These are phyloP conservation scores for Phytophthora sojae DNA, from an alignment of 352 stramenopile species.

Conservation along the genomic window DNA sequence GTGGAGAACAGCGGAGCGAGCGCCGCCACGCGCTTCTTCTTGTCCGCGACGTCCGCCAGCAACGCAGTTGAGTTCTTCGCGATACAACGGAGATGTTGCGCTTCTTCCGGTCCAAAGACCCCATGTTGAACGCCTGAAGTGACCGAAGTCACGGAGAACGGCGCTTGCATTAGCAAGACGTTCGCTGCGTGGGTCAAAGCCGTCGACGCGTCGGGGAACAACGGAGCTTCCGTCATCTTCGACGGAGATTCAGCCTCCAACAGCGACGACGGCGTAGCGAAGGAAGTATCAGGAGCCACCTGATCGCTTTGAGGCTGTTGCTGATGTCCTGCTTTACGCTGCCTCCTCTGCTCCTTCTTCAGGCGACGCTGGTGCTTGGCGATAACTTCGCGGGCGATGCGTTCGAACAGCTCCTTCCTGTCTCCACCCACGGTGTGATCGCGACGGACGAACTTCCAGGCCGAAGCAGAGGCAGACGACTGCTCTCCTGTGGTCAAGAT, in stretches of 20 bases:
- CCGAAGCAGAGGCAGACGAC: slow-evolving; percentile 18
- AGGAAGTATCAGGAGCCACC: not conserved
- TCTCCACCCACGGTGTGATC: slow-evolving; percentile 40
- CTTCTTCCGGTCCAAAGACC: slow-evolving; percentile 56
- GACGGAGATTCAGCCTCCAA: slow-evolving; percentile 23
- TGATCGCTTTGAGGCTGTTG: slow-evolving; percentile 8
- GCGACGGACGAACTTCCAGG: slow-evolving; percentile 64
- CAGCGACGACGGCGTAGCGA: slow-evolving; percentile 8
- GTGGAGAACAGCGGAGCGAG: slow-evolving; percentile 44
- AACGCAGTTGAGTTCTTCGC: slow-evolving; percentile 33
- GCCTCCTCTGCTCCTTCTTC: slow-evolving; percentile 32
- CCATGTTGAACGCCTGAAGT: slow-evolving; percentile 45
- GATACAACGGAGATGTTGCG: slow-evolving; percentile 43
- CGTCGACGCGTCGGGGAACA: slow-evolving; percentile 26
- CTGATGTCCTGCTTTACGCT: slow-evolving; percentile 20
- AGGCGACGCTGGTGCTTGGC: slow-evolving; percentile 45
- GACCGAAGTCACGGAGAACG: slow-evolving; percentile 55
- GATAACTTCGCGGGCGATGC: slow-evolving; percentile 52
- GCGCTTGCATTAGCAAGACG: slow-evolving; percentile 32
- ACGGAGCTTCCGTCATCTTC: slow-evolving; percentile 8
- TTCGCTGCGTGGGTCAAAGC: slow-evolving; percentile 34
- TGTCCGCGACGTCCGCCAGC: slow-evolving; percentile 19
- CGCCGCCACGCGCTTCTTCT: slow-evolving; percentile 31
- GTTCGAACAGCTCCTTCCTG: slow-evolving; percentile 40
- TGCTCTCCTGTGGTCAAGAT: slow-evolving; percentile 49